Evolutionary conservation across 768 basidiomycete genomes (phyloP).

Genomic region (Termitomyces sp.): DNA sequence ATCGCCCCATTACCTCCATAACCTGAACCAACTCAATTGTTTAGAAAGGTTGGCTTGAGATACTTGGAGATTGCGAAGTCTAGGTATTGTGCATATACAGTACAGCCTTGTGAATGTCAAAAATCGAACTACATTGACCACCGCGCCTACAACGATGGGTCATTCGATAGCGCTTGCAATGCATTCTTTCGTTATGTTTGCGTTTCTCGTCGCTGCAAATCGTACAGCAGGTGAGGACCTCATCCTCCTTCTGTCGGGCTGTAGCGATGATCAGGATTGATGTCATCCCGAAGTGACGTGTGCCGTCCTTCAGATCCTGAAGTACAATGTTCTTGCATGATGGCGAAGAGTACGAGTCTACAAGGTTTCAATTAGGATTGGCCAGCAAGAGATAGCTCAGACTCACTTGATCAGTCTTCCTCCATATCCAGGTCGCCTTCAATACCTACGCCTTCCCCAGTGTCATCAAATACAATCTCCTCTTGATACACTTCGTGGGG

Average conservation of each 20-base stretch:
- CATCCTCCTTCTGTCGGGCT: not conserved
- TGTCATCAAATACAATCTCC: slow-evolving; percentile 62
- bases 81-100: not conserved
- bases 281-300: too few relatives aligned
- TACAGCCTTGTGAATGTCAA: not conserved
- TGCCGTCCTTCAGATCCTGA: not conserved
- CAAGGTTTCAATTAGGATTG: not conserved
- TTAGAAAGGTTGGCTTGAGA: not conserved
- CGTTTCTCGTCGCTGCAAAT: not conserved
- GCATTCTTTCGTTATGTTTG: not conserved
- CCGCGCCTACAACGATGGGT: not conserved
- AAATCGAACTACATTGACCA: not conserved
- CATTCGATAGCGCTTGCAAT: not conserved
- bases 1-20: not conserved
- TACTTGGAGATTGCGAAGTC: not conserved
- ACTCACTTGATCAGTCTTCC: slow-evolving; percentile 40
- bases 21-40: not conserved
- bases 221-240: not conserved
- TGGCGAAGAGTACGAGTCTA: not conserved
- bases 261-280: not conserved
- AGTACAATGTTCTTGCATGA: not conserved
- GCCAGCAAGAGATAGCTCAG: not conserved
- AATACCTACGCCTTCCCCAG: slow-evolving; percentile 62
- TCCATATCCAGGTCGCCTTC: slow-evolving; percentile 75
- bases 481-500: slow-evolving; percentile 38